phyloP scores from a whole-genome alignment of 2,329 filamentous ascomycete genomes.

The Chlorencoelia australis region DNA sequence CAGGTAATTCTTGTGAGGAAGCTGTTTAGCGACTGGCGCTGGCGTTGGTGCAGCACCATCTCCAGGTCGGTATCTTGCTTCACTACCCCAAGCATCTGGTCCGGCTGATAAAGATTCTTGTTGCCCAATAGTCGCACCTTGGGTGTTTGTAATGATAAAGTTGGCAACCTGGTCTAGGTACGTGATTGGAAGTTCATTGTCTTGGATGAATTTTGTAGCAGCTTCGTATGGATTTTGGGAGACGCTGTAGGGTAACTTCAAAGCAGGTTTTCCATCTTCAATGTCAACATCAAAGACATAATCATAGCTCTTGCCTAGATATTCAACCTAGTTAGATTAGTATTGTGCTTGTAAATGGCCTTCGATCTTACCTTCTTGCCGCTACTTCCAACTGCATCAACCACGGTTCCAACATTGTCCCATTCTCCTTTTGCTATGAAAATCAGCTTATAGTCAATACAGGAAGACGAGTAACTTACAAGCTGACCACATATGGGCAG shows the following conservation, averaged over 20 bases:
- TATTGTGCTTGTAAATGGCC: not conserved
- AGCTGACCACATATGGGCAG: conserved; percentile 78
- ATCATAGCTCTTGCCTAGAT: conserved; percentile 83
- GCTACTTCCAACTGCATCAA: conserved; percentile 76
- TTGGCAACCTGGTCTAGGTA: conserved; percentile 89
- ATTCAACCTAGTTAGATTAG: conserved; percentile 34
- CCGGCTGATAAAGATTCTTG: conserved; percentile 34
- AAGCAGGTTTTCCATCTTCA: conserved; percentile 81
- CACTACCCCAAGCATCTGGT: conserved; percentile 64
- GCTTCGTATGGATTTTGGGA: conserved; percentile 88
- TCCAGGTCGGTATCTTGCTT: conserved; percentile 69
- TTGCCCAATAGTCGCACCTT: conserved; percentile 73
- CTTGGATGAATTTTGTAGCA: conserved; percentile 79
- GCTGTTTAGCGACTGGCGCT: conserved; percentile 39
- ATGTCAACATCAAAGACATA: conserved; percentile 96
- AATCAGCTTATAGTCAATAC: conserved; percentile 4
- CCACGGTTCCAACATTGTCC: conserved; percentile 88
- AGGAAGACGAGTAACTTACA: conserved; percentile 8
- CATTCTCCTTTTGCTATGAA: conserved; percentile 53
- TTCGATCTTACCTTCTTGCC: conserved; percentile 49
- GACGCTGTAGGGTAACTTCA: conserved; percentile 91
- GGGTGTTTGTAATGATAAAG: conserved; percentile 84
- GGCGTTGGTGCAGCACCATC: conserved; percentile 37
- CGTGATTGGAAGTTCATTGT: conserved; percentile 76
- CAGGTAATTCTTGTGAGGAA: conserved; percentile 74